Conservation (phyloP, 140 eudicot species). For the Bidens hawaiensis region DNA sequence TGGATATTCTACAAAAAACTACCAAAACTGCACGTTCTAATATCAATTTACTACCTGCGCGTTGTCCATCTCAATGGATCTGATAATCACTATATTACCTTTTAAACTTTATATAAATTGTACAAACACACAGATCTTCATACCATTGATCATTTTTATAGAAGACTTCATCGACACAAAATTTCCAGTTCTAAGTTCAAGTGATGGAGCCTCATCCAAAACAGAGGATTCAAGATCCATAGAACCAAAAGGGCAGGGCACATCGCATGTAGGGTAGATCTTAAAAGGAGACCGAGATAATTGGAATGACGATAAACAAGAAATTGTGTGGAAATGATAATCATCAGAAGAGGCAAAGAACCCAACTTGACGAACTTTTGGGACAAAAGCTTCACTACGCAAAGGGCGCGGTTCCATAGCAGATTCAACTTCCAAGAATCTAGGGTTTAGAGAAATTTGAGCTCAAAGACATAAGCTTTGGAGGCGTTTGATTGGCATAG, state of each 20-base stretch:
- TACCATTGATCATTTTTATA: constrained; percentile 10
- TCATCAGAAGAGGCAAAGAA: constrained; percentile 16
- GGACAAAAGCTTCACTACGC: constrained; percentile 10
- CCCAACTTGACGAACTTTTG: constrained; percentile 22
- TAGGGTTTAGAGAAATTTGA: constrained; percentile 14
- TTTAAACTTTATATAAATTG: not conserved
- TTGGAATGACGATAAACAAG: not conserved
- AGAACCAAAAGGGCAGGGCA: constrained; percentile 5
- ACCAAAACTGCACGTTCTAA: constrained; percentile 12
- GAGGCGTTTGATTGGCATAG: not conserved
- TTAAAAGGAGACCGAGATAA: constrained; percentile 9
- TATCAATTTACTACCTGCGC: not conserved
- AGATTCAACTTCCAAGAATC: not conserved
- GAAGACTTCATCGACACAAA: not conserved
- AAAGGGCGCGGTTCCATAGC: constrained; percentile 4
- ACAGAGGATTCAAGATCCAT: not conserved
- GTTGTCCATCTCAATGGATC: not conserved
- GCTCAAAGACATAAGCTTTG: constrained; percentile 2
- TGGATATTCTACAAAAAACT: not conserved
- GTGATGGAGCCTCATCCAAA: not conserved
- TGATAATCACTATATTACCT: constrained; percentile 5
- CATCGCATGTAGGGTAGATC: constrained; percentile 8
- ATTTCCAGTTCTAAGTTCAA: not conserved
- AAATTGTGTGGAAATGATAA: not conserved
- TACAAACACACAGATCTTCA: constrained; percentile 16